Evolutionary conservation across 768 basidiomycete species (phyloP).

Genomic region (Leccinum subgranulosum): DNA sequence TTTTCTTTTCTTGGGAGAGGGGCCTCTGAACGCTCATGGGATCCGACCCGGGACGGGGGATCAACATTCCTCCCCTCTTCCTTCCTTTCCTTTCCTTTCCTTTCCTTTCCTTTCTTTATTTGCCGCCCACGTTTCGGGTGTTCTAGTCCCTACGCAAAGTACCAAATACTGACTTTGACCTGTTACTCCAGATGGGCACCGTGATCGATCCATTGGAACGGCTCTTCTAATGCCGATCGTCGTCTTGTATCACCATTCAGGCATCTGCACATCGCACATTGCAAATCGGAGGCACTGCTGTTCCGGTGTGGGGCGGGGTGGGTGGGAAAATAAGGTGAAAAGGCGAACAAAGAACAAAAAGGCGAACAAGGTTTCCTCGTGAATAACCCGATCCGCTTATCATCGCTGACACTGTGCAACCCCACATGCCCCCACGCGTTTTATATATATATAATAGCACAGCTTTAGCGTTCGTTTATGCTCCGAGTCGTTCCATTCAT

Average conservation of each 20-base stretch:
- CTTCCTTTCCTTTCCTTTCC: neutral
- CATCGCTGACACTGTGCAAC: neutral
- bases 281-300: neutral
- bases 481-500: neutral
- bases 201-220: slow-evolving; percentile 71
- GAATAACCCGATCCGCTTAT: neutral
- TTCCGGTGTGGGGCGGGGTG: neutral
- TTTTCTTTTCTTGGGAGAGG: neutral
- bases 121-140: neutral
- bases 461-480: neutral
- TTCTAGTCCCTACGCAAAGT: neutral
- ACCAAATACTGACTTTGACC: neutral
- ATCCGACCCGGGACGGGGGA: neutral
- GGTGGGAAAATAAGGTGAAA: neutral
- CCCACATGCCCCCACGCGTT: neutral
- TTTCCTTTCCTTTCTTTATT: neutral
- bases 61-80: neutral
- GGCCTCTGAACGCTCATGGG: neutral
- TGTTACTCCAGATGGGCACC: slow-evolving; percentile 53
- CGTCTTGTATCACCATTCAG: neutral
- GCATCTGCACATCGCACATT: neutral
- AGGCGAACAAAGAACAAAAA: neutral
- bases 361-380: neutral
- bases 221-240: slow-evolving; percentile 26
- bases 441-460: neutral